A percentile compares a stretch with the other conserved stretches of the same genome.
Evolutionary conservation across 2,329 filamentous ascomycete genomes (phyloP).

Genomic region (Ophiocordyceps camponoti-floridani): DNA sequence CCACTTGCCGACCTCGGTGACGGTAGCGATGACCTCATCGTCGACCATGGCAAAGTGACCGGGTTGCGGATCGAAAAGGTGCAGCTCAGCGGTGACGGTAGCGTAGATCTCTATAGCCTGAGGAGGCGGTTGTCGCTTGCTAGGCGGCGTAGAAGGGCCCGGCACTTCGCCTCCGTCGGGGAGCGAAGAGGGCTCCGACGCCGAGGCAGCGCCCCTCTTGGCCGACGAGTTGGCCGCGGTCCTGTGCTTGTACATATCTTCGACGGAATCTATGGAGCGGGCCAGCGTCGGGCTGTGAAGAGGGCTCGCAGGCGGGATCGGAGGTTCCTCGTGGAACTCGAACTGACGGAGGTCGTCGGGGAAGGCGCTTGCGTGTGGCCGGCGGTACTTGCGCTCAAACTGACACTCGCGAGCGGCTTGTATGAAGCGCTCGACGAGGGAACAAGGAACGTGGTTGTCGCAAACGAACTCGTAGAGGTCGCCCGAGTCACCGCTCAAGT

Average conservation of each 20-base stretch:
- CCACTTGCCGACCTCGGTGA: constrained; percentile 80
- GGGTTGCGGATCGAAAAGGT: constrained; percentile 80
- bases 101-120: constrained; percentile 55
- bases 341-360: constrained; percentile 70
- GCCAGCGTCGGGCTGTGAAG: constrained; percentile 38
- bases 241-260: constrained; percentile 34
- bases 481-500: constrained; percentile 80
- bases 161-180: background rate
- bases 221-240: constrained; percentile 25
- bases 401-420: constrained; percentile 79
- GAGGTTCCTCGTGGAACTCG: constrained; percentile 49
- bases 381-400: constrained; percentile 90
- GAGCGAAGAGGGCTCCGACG: constrained; percentile 1
- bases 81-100: constrained; percentile 65
- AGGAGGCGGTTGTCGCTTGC: constrained; percentile 27
- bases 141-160: no score
- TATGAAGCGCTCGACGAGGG: constrained; percentile 65
- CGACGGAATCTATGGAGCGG: constrained; percentile 36
- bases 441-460: constrained; percentile 50
- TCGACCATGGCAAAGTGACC: constrained; percentile 77
- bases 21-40: constrained; percentile 53
- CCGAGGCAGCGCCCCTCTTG: constrained; percentile 12
- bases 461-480: constrained; percentile 98
- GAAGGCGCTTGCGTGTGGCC: constrained; percentile 61
- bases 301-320: constrained; percentile 46